Base-by-base conservation (phyloP, 257 asterid genomes). In the Parsonsia alboflavescens region DNA sequence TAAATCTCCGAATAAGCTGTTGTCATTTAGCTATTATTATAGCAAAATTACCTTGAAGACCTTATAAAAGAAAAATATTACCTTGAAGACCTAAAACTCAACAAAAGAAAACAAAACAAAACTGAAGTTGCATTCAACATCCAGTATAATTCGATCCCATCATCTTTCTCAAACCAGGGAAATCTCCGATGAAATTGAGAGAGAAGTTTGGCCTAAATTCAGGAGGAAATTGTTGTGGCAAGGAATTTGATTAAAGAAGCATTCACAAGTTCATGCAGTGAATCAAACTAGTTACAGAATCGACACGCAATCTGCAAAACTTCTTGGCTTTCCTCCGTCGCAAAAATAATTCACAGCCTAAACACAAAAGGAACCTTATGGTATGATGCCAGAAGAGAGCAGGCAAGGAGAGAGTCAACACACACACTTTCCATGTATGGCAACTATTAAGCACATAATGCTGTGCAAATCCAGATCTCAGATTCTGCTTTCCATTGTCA, bases 401-500 rank as follows among this genome's bases (percentile, higher is more conserved):
- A 3, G 16, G 28, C 50, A 41, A 7, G 17, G 2, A 73, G 30
- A 15, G 48, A n/a, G n/a, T n/a, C n/a, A n/a, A n/a, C n/a, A 13
- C 16, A 33, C 28, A 15, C 19, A 36, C n/a, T 3, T 39, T 39
- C 10, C n/a, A 8, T 65, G 65, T 15, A n/a, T n/a, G n/a, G n/a
- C n/a, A n/a, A n/a, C n/a, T n/a, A n/a, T n/a, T n/a, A n/a, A n/a
- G n/a, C n/a, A n/a, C n/a, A 63, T 28, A 10, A 13, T 17, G 54
- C 16, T n/a, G 9, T 7, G 1, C 5, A 67, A 22, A 68, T 10
- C 41, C 63, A 30, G 26, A 57, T 49, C 71, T 15, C 72, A 50
- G 22, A 26, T 39, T 53, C 46, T 56, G 9, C 2, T 53, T 50
- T 30, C 19, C 70, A 73, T 79, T 80, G 70, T 88, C 84, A 92